Percentiles rank a stretch among this genome's conserved stretches.
phyloP scores from a whole-genome alignment of 1,284 basidiomycete genomes.

The Apiotrichum gracile region DNA sequence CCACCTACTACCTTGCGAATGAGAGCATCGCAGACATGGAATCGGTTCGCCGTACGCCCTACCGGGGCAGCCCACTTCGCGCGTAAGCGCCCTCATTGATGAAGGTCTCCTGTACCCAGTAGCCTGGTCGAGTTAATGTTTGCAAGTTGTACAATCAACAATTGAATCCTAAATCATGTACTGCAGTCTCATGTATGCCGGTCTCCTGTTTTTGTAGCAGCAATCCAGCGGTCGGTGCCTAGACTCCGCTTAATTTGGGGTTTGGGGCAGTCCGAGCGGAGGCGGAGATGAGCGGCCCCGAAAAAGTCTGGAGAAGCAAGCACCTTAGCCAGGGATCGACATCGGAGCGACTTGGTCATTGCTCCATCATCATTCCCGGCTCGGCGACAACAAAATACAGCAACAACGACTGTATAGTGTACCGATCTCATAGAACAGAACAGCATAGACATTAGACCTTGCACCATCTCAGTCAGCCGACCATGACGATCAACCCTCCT shows the following conservation, averaged over 20 bases:
- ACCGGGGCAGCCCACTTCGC: not conserved
- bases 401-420: too few relatives aligned
- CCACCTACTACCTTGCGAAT: slow-evolving; percentile 11
- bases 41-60: not conserved
- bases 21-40: not conserved
- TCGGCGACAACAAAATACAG: not conserved
- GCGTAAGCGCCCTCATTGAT: not conserved
- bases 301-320: not conserved
- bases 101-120: not conserved
- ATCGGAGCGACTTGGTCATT: not conserved
- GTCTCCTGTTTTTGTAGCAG: not conserved
- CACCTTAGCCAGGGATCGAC: not conserved
- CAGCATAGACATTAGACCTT: not conserved
- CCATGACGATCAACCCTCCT: not conserved
- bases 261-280: too few relatives aligned
- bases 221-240: too few relatives aligned
- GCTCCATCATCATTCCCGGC: not conserved
- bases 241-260: too few relatives aligned
- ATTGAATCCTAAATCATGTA: too few relatives aligned
- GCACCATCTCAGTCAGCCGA: not conserved
- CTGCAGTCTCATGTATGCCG: not conserved
- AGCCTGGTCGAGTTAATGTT: not conserved
- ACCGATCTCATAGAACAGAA: not conserved
- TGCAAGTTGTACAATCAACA: too few relatives aligned
- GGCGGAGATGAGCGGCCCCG: not conserved